phyloP scores from a whole-genome alignment of 192 early-diverging fungal genomes.

The Entomortierella lignicola region DNA sequence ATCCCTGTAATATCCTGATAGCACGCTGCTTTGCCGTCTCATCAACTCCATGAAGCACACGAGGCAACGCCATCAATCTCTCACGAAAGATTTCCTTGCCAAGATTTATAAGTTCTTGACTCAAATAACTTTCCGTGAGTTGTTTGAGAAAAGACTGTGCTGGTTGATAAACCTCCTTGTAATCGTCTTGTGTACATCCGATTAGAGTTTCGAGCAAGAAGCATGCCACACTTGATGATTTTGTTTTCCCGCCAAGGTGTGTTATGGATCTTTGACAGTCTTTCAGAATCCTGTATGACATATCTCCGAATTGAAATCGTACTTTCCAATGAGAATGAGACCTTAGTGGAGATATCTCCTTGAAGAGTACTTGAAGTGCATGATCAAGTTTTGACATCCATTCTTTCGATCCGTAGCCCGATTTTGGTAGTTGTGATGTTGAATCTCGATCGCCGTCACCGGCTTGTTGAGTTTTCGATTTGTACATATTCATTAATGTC shows the following conservation, averaged over 20 bases:
- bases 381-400: conserved; percentile 23
- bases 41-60: conserved; percentile 32
- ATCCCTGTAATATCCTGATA: conserved; percentile 17
- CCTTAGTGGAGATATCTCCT: conserved; percentile 16
- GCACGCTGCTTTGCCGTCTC: conserved; percentile 24
- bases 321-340: conserved; percentile 41
- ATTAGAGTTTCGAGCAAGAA: conserved; percentile 47
- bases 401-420: conserved; percentile 1
- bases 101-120: neutral
- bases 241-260: neutral
- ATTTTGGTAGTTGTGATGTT: neutral
- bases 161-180: conserved; percentile 13
- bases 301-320: conserved; percentile 16
- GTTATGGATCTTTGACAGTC: conserved; percentile 20
- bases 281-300: conserved; percentile 26
- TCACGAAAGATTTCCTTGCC: conserved; percentile 40
- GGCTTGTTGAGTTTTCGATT: neutral
- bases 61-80: conserved; percentile 23
- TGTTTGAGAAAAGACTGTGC: neutral
- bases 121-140: conserved; percentile 10
- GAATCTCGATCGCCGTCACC: neutral
- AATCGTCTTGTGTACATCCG: conserved; percentile 39
- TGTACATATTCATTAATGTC: conserved; percentile 33
- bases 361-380: conserved; percentile 28
- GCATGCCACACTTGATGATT: conserved; percentile 2